Evolutionary conservation across 768 basidiomycete species (phyloP), one percentile per base, ranked within the genome.

Genomic region (Tephrocybe sp.): DNA sequence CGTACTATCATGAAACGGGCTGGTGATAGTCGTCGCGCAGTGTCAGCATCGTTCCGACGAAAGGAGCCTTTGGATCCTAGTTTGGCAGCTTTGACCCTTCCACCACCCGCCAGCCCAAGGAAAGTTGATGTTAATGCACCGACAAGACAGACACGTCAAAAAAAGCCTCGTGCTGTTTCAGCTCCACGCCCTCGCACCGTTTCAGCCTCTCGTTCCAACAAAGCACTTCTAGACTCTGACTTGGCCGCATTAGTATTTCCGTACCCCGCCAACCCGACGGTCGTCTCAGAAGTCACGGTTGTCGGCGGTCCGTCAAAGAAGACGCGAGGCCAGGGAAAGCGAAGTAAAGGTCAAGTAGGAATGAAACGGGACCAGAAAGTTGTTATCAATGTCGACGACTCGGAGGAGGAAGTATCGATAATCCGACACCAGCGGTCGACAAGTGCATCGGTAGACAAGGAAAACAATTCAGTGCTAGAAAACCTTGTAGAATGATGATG

Each of bases 381-480:
- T 21, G 25, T 37, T 7, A 42, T 47, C 4, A 24, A 48, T 37
- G 38, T 27, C 36, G 30, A 40, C 24, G 54, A 48, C 29, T 12
- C 42, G 38, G 27, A 29, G 27, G 27, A 29, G 6, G 6, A 29
- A 29, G n/a, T n/a, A n/a, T 3, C 33, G 43, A 31, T 21, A 9
- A 12, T 34, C 42, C 49, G 43, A 27, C 43, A 42, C 10, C 37
- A 31, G 31, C 37, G 51, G 25, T 43, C 45, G 34, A 25, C 22
- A 16, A 52, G 41, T 11, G 25, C 27, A 22, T 49, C 50, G 5
- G 30, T 52, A 11, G 45, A 57, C 25, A 57, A 57, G 41, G 56
- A 57, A 37, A 57, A 57, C 23, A 40, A 24, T 33, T 48, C 21
- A 24, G 8, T 18, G 18, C 24, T 10, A 30, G 27, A 45, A 25